These are phyloP conservation scores for Hsuehochloa calcarea DNA, from an alignment of 176 grass and related monocot genomes.

Conservation along the genomic window DNA sequence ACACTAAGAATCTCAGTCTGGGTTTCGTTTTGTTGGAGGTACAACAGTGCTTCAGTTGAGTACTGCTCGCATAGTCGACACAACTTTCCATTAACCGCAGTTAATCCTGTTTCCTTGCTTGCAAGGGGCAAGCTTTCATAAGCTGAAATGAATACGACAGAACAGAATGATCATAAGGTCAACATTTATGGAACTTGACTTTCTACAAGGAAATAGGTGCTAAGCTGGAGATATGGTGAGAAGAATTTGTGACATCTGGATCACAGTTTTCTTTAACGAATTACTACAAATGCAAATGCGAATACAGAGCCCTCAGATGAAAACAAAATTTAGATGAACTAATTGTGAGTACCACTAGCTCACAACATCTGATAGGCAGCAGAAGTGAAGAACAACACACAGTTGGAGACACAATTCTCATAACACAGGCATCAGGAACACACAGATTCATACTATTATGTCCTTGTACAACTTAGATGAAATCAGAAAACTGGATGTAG, in stretches of 20 bases:
- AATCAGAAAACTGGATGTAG: not conserved
- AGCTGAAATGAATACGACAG: conserved; percentile 35
- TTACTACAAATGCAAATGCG: not conserved
- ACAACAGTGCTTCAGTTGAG: conserved; percentile 44
- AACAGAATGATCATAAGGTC: not conserved
- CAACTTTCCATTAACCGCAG: conserved; percentile 36
- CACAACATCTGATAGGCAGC: not conserved
- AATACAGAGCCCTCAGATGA: not conserved
- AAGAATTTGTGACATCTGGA: not conserved
- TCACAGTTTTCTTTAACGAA: not conserved
- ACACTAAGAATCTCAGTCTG: conserved; percentile 52
- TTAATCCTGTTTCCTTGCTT: conserved; percentile 17
- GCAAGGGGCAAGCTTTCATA: conserved; percentile 9
- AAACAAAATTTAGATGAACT: not conserved
- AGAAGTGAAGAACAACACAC: not conserved
- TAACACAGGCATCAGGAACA: not conserved
- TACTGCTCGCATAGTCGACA: conserved; percentile 68
- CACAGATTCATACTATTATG: not conserved
- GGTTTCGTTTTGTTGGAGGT: conserved; percentile 64
- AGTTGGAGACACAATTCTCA: not conserved
- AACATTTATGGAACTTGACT: not conserved
- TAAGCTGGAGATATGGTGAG: not conserved
- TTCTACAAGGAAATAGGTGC: not conserved
- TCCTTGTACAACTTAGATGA: not conserved
- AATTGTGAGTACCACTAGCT: not conserved